Evolutionary conservation across 768 basidiomycete genomes (phyloP), one percentile per base, ranked within the genome.

Genomic region (Pisolithus microcarpus): DNA sequence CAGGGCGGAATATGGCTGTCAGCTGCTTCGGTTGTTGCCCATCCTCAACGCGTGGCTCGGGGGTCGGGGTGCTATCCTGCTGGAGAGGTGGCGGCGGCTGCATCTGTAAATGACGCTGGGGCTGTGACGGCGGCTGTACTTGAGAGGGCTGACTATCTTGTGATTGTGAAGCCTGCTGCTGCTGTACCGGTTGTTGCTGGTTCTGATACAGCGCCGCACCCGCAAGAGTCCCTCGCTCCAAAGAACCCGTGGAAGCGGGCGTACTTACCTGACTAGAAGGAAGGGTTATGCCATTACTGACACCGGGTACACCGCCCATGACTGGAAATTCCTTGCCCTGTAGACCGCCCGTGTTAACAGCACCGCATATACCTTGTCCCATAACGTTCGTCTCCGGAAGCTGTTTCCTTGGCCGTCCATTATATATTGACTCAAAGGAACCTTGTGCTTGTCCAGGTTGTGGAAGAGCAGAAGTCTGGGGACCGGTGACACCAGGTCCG

Each of bases 1-100:
- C 91, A 1, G 92, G 89, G 48, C 88, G 76, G 70, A 91, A 95
- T 51, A 95, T 92, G 10, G 88, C 81, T 18, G 85, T 88, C n/a
- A 79, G 23, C 4, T 48, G 58, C 18, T 63, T 64, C 2, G 55
- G 51, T 46, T 53, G 5, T 7, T 64, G 64, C 1, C 45, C 36
- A 3, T 65, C 66, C 21, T 45, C 16, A 8, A 49, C 48, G 10
- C 46, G 56, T 15, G 30, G n/a, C 26, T 42, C 30, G 4, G 60
- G 49, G 5, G 23, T 19, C 39, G 61, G 58, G 13, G 51, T 38
- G 4, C n/a, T 43, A 18, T 62, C 64, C 28, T 57, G 56, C 11
- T 46, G 45, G 7, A 36, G 34, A 0, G 45, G 30, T 19, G 42
- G 52, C 11, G 42, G 37, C 30, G 30, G 52, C 24, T 38, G 61